Base-by-base conservation (phyloP, 352 stramenopile species). In the Albugo candida region DNA sequence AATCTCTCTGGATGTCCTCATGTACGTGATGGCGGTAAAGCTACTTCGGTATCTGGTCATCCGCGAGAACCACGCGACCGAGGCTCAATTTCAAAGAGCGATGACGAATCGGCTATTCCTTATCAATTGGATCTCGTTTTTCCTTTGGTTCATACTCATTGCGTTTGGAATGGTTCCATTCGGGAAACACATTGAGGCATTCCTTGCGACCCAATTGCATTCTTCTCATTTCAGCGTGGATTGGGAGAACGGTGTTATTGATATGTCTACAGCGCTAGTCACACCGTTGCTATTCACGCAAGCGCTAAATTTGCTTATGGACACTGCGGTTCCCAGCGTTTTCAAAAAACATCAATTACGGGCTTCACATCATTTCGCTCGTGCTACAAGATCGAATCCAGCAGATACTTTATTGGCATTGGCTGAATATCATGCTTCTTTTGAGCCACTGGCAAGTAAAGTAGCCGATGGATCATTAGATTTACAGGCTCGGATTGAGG, bases 121-220 rank as follows among this genome's bases (percentile, higher is more conserved):
- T 17, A 89, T 92, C 56, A 89, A 88, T 52, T 92, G 80, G 80
- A 85, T 91, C 42, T 88, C 77, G 14, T 91, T 91, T 49, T 92
- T 92, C 49, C 55, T 87, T 36, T 92, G 77, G 80, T 92, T 89
- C 45, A 86, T 92, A 47, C 53, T 89, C 37, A 87, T 92, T 34
- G 74, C 80, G 10, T 91, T 91, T 49, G 67, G 88, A 43, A 87
- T 88, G 48, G 75, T 89, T 1, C 80, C 80, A 13, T 92, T 89
- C 35, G 80, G 80, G 0, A 60, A 80, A 36, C 49, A 76, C 27
- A 72, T 92, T 18, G 76, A 92, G 48, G 71, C 68, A 11, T 91
- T 75, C 75, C 61, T 91, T 13, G 65, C 70, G 1, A 58, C 68
- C 34, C 83, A 85, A 49, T 67, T 91, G 42, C 71, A 78, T 41